Evolutionary conservation across 345 rosid genomes (phyloP).

Genomic region (Turritis glabra): DNA sequence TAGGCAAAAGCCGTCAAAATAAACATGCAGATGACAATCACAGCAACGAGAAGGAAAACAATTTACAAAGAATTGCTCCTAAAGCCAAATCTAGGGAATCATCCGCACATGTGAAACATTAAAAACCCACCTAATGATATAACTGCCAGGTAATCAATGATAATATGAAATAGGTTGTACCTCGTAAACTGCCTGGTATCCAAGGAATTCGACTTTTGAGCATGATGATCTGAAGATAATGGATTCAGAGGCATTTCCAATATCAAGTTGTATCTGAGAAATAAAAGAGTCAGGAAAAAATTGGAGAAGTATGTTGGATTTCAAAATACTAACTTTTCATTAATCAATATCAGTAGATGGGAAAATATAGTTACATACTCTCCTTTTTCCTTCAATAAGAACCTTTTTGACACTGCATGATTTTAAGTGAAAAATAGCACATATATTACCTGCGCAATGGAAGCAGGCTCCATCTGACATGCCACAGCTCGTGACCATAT

Average conservation of each 20-base stretch:
- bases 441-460: constrained; percentile 61
- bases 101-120: neutral
- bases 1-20: constrained; percentile 7
- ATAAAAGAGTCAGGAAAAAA: constrained; percentile 10
- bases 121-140: constrained; percentile 1
- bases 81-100: constrained; percentile 24
- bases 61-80: neutral
- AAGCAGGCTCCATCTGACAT: constrained; percentile 91
- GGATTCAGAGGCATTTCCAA: constrained; percentile 57
- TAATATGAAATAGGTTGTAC: constrained; percentile 42
- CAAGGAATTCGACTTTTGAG: constrained; percentile 70
- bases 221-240: constrained; percentile 71
- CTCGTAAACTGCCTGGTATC: constrained; percentile 85
- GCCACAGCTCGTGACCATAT: constrained; percentile 94
- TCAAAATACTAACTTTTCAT: neutral
- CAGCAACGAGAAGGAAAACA: neutral
- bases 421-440: neutral
- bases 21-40: constrained; percentile 13
- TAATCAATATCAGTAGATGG: neutral
- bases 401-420: constrained; percentile 15
- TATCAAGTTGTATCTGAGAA: constrained; percentile 74
- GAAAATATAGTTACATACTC: neutral
- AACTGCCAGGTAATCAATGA: constrained; percentile 1
- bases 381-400: neutral
- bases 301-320: neutral